Evolutionary conservation across 192 early-diverging fungal species (phyloP).

Genomic region (Coemansia sp.): DNA sequence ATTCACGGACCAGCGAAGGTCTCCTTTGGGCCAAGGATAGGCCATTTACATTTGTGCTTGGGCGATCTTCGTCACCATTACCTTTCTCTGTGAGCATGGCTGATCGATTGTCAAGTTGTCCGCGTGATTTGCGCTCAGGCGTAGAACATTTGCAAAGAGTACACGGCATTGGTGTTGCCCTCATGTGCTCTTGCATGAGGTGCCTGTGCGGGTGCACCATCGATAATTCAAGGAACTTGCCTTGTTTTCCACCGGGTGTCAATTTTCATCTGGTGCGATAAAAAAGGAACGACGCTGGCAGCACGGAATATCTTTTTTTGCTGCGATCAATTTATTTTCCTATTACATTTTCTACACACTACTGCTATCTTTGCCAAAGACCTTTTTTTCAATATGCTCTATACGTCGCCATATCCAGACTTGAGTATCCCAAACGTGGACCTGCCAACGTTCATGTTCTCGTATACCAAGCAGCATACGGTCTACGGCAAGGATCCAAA

Average conservation of each 20-base stretch:
- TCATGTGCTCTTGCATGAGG: neutral
- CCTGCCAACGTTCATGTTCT: slow-evolving; percentile 47
- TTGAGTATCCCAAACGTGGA: slow-evolving; percentile 37
- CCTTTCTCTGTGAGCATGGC: neutral
- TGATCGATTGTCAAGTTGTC: neutral
- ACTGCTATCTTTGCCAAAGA: neutral
- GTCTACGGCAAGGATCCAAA: slow-evolving; percentile 43
- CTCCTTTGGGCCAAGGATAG: too few relatives aligned
- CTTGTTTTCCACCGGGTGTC: slow-evolving; percentile 1
- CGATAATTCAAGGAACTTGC: neutral
- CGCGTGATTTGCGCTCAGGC: slow-evolving; percentile 3
- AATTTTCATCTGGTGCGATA: neutral
- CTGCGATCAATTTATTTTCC: neutral
- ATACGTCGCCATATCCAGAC: slow-evolving; percentile 29
- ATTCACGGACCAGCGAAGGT: neutral
- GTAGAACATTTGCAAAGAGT: neutral
- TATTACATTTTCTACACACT: neutral
- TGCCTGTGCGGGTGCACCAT: neutral
- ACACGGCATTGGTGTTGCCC: neutral
- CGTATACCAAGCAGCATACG: slow-evolving; percentile 22
- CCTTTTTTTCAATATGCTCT: slow-evolving; percentile 34
- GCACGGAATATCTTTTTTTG: neutral
- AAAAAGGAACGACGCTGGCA: neutral
- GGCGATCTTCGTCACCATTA: neutral
- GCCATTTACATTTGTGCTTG: neutral